Evolutionary conservation across 139 green algal genomes (phyloP).

Genomic region (Chlorella sp.): DNA sequence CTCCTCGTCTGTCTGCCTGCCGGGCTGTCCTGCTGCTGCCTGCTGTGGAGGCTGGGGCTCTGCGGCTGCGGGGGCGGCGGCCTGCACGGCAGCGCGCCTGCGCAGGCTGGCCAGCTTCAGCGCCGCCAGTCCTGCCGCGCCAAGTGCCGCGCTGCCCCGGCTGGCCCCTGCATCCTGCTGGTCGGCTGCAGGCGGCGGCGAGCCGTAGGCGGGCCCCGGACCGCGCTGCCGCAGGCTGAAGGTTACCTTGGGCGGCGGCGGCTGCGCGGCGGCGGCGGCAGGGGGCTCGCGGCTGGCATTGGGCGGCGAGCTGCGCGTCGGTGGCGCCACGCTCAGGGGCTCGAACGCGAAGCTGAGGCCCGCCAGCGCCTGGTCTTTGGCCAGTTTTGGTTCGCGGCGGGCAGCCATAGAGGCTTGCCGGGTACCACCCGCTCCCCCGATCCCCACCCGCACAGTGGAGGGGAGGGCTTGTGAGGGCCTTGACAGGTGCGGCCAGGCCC

Average conservation of each 20-base stretch:
- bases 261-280: not conserved
- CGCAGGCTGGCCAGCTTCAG: conserved; percentile 21
- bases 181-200: not conserved
- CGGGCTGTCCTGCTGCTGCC: not conserved
- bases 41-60: too few relatives aligned
- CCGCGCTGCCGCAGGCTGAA: conserved; percentile 25
- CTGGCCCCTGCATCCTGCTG: not conserved
- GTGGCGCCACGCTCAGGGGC: not conserved
- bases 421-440: too few relatives aligned
- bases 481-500: too few relatives aligned
- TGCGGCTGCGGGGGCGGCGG: not conserved
- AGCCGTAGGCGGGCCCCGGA: conserved; percentile 12
- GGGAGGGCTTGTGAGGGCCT: too few relatives aligned
- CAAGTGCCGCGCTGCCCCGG: not conserved
- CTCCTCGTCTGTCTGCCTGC: not conserved
- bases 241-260: not conserved
- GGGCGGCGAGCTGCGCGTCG: not conserved
- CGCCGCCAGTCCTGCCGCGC: not conserved
- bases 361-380: not conserved
- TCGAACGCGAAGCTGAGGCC: conserved; percentile 5
- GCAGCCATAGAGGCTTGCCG: too few relatives aligned
- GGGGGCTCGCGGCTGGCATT: not conserved
- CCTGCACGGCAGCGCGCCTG: not conserved
- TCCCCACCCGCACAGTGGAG: too few relatives aligned
- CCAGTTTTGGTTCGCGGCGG: too few relatives aligned